Evolutionary conservation across 768 basidiomycete genomes (phyloP).

Genomic region (Lenzites betulinus): DNA sequence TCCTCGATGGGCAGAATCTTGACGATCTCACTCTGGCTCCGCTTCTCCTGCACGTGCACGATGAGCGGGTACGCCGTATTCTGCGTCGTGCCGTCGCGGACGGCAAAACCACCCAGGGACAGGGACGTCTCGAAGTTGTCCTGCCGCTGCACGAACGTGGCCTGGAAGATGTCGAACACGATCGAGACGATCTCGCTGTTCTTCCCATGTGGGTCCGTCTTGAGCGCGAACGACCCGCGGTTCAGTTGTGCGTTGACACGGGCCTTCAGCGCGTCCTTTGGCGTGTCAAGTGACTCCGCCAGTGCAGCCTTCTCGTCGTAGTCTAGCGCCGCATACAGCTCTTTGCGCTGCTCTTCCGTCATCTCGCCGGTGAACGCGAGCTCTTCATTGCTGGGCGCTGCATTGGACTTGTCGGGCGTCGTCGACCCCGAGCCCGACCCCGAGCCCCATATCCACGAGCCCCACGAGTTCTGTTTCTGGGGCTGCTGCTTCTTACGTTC

Average conservation of each 20-base stretch:
- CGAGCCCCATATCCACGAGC: constrained; percentile 86
- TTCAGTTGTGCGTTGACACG: constrained; percentile 77
- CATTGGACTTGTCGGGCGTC: constrained; percentile 30
- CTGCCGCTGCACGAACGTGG: constrained; percentile 80
- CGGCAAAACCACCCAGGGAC: constrained; percentile 81
- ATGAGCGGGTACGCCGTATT: constrained; percentile 87
- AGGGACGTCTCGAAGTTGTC: constrained; percentile 86
- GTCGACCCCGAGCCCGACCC: too few species aligned
- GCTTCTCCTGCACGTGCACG: constrained; percentile 71
- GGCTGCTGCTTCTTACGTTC: constrained; percentile 60
- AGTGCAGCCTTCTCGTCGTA: constrained; percentile 87
- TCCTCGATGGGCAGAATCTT: constrained; percentile 20
- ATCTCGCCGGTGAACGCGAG: constrained; percentile 64
- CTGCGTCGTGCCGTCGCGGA: constrained; percentile 88
- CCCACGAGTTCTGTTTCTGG: constrained; percentile 56
- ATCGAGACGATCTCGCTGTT: constrained; percentile 78
- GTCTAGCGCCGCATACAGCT: constrained; percentile 89
- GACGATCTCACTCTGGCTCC: constrained; percentile 26
- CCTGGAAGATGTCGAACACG: constrained; percentile 85
- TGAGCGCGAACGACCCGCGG: constrained; percentile 86
- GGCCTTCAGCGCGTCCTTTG: constrained; percentile 79
- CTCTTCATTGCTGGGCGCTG: constrained; percentile 44
- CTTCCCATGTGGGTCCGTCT: constrained; percentile 65
- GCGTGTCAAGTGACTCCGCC: constrained; percentile 65
- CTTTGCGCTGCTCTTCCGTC: constrained; percentile 87